These are phyloP conservation scores for Ramaria sp. DNA, from an alignment of 768 basidiomycete species.

Conservation along the genomic window DNA sequence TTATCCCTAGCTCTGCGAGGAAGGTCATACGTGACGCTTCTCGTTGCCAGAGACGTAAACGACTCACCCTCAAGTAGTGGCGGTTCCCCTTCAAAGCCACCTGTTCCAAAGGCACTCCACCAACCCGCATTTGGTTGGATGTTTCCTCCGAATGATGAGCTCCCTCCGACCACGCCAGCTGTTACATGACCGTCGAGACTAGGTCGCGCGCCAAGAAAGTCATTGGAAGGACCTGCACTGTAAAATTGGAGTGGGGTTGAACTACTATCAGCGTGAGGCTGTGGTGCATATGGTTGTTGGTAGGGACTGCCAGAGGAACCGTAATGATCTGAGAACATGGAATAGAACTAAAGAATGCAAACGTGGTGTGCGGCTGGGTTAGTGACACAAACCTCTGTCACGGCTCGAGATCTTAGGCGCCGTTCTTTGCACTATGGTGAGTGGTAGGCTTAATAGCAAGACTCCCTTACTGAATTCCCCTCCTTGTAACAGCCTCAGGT, in stretches of 20 bases:
- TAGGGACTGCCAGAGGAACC: not conserved
- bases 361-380: not conserved
- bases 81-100: slow-evolving; percentile 91
- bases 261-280: slow-evolving; percentile 15
- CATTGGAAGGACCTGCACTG: slow-evolving; percentile 32
- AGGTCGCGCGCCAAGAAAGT: slow-evolving; percentile 63
- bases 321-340: slow-evolving; percentile 6
- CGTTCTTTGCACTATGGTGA: slow-evolving; percentile 18
- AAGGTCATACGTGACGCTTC: not conserved
- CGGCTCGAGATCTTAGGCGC: not conserved
- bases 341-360: not conserved
- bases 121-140: slow-evolving; percentile 69
- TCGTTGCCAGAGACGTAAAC: not conserved
- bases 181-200: slow-evolving; percentile 65
- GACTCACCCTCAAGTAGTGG: slow-evolving; percentile 83
- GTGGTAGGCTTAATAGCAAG: not conserved
- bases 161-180: slow-evolving; percentile 28
- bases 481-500: slow-evolving; percentile 51
- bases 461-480: not conserved
- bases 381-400: not conserved
- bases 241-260: slow-evolving; percentile 68
- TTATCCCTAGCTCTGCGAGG: slow-evolving; percentile 89
- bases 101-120: slow-evolving; percentile 96
- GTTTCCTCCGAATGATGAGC: slow-evolving; percentile 52
- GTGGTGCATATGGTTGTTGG: not conserved